These are phyloP conservation scores for Daphne laureola DNA, from an alignment of 441 rosid genomes.

Conservation along the genomic window DNA sequence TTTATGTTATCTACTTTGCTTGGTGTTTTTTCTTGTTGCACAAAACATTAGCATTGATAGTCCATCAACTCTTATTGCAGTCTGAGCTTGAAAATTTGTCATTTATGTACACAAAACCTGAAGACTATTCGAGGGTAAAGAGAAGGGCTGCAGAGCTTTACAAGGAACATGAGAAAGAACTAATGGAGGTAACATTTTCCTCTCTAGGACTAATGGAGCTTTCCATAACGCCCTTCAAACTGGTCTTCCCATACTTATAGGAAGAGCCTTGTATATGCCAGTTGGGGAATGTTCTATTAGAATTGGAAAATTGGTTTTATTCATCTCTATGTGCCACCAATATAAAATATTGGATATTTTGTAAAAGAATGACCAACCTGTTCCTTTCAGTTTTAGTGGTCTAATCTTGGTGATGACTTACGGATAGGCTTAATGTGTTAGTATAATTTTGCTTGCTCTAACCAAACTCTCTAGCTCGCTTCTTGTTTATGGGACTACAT, in stretches of 20 bases:
- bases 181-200: conserved; percentile 51
- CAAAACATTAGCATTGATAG: background rate
- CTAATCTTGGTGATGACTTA: background rate
- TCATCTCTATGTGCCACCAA: no score
- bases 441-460: no score
- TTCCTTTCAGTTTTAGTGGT: conserved; percentile 1
- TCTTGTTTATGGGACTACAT: background rate
- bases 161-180: conserved; percentile 87
- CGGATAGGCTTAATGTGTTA: no score
- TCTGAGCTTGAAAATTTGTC: conserved; percentile 93
- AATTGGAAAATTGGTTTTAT: background rate
- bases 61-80: conserved; percentile 32
- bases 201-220: conserved; percentile 3
- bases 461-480: no score
- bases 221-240: background rate
- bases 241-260: no score
- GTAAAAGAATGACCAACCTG: no score
- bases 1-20: background rate
- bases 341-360: no score
- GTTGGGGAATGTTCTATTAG: background rate
- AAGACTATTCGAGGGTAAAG: conserved; percentile 74
- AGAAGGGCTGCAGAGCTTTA: conserved; percentile 75
- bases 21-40: conserved; percentile 3
- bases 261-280: no score
- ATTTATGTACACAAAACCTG: conserved; percentile 88